These are phyloP conservation scores for Handroanthus guayacan DNA, from an alignment of 257 asterid genomes.

Conservation along the genomic window DNA sequence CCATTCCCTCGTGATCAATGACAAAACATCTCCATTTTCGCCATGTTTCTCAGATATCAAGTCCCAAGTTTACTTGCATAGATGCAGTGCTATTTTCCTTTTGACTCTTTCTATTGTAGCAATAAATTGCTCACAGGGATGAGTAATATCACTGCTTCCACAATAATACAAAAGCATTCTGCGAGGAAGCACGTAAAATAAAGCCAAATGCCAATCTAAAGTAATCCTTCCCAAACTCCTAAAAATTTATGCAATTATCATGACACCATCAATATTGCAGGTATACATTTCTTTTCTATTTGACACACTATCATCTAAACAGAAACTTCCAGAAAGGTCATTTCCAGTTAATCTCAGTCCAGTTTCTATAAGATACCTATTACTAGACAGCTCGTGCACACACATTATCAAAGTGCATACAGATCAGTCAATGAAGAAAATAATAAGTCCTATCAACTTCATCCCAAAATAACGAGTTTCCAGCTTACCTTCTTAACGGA, in stretches of 20 bases:
- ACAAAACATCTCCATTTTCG: neutral
- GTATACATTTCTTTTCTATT: neutral
- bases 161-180: neutral
- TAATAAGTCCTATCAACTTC: neutral
- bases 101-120: neutral
- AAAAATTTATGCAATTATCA: neutral
- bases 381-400: neutral
- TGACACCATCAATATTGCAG: neutral
- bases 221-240: neutral
- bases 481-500: slow-evolving; percentile 85
- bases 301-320: neutral
- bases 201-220: slow-evolving; percentile 7
- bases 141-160: neutral
- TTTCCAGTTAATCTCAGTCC: neutral
- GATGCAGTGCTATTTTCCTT: slow-evolving; percentile 18
- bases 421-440: slow-evolving; percentile 7
- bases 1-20: neutral
- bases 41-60: neutral
- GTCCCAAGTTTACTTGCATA: slow-evolving; percentile 24
- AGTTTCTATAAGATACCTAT: neutral
- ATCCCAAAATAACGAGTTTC: neutral
- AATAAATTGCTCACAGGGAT: slow-evolving; percentile 6
- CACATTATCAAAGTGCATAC: neutral
- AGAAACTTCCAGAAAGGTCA: neutral
- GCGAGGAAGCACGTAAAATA: neutral